Evolutionary conservation across 1,284 basidiomycete genomes (phyloP).

Genomic region (Apiotrichum gamsii): DNA sequence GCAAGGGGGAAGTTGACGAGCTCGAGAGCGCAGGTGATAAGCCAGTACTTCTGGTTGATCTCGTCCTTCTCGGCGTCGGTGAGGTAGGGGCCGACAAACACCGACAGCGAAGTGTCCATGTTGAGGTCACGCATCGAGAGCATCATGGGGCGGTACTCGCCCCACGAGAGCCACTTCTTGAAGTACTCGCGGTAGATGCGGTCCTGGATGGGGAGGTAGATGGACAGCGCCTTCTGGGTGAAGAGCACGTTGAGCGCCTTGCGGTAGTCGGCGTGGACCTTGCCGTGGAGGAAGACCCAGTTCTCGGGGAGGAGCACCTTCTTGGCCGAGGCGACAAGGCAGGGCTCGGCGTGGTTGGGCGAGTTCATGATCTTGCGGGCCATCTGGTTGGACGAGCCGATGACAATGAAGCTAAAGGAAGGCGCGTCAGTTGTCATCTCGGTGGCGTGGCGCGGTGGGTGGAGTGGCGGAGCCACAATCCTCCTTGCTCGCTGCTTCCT

Average conservation of each 20-base stretch:
- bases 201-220: constrained; percentile 86
- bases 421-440: not conserved
- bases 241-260: constrained; percentile 86
- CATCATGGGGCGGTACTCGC: constrained; percentile 67
- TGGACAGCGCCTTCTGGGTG: constrained; percentile 86
- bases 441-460: no score
- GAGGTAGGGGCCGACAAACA: constrained; percentile 90
- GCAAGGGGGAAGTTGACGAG: constrained; percentile 98
- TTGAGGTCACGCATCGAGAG: constrained; percentile 85
- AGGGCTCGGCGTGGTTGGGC: constrained; percentile 81
- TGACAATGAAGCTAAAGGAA: constrained; percentile 86
- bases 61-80: constrained; percentile 68
- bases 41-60: constrained; percentile 93
- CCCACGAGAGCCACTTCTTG: constrained; percentile 56
- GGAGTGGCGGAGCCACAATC: not conserved
- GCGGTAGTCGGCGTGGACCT: constrained; percentile 89
- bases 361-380: constrained; percentile 90
- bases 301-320: constrained; percentile 80
- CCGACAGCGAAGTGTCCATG: constrained; percentile 94
- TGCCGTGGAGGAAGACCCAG: constrained; percentile 97
- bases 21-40: constrained; percentile 88
- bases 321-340: constrained; percentile 89
- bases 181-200: constrained; percentile 73
- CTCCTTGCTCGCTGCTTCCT: not conserved
- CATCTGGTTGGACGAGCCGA: constrained; percentile 85